phyloP scores from a whole-genome alignment of 106 monocot genomes.

The Dendrobium officinale region DNA sequence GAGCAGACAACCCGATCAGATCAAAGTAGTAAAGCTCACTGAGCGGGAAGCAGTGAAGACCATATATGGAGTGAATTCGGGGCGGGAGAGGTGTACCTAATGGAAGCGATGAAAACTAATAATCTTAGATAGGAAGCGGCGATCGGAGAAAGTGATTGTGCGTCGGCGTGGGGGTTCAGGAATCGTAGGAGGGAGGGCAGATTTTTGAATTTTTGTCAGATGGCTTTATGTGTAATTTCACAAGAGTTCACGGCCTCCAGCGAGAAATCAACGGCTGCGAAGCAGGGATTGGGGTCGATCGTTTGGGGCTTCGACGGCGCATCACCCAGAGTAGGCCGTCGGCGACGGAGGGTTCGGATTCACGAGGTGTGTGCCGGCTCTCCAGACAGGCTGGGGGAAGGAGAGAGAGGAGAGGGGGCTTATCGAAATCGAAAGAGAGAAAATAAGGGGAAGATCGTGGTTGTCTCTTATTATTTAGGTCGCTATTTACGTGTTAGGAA shows the following conservation, averaged over 20 bases:
- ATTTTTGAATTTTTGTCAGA: conserved; percentile 14
- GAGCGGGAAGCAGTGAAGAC: background rate
- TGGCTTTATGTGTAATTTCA: conserved; percentile 4
- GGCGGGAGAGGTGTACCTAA: conserved; percentile 17
- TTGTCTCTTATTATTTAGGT: conserved; percentile 6
- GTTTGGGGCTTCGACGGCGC: background rate
- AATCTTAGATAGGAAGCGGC: background rate
- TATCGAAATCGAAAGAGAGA: conserved; percentile 5
- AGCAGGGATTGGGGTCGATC: background rate
- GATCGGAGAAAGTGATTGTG: conserved; percentile 18
- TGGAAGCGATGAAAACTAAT: background rate
- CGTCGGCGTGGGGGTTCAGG: conserved; percentile 11
- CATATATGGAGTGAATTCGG: background rate
- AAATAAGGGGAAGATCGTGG: conserved; percentile 1
- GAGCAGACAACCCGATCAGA: conserved; percentile 1
- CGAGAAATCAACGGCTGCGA: background rate
- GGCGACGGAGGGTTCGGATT: conserved; percentile 15
- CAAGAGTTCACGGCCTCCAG: conserved; percentile 1
- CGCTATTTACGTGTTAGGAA: background rate
- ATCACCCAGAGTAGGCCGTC: conserved; percentile 14
- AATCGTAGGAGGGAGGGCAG: conserved; percentile 3
- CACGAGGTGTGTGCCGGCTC: conserved; percentile 11
- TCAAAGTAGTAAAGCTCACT: background rate
- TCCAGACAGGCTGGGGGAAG: background rate
- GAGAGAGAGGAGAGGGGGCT: background rate